Conservation (phyloP, 768 basidiomycete species). For the Tephrocybe rancida region DNA sequence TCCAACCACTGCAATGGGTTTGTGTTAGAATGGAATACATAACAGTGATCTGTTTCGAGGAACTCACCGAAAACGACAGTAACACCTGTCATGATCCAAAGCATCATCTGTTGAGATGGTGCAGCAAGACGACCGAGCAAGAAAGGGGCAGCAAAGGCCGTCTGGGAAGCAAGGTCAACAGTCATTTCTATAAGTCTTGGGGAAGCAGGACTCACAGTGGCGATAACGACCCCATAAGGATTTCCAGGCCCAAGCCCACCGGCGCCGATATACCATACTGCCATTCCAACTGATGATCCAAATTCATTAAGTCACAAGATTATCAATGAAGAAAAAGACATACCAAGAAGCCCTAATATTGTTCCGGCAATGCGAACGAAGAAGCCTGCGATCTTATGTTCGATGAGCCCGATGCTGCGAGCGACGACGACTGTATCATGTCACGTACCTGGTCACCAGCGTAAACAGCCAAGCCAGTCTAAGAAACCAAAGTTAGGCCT, state of each 20-base stretch:
- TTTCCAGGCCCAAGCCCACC: constrained; percentile 36
- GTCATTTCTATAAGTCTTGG: neutral
- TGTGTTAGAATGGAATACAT: neutral
- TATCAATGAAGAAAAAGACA: constrained; percentile 1
- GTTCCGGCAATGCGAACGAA: constrained; percentile 35
- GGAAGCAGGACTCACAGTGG: constrained; percentile 31
- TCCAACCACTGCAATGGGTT: constrained; percentile 31
- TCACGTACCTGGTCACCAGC: constrained; percentile 43
- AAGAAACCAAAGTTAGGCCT: too few relatives aligned
- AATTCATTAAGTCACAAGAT: neutral
- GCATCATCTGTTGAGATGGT: constrained; percentile 32
- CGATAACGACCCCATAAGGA: constrained; percentile 43
- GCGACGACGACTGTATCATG: neutral
- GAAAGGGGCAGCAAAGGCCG: constrained; percentile 35
- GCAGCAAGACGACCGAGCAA: constrained; percentile 34
- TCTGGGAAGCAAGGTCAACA: constrained; percentile 21
- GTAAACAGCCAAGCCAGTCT: constrained; percentile 41
- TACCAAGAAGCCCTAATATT: constrained; percentile 35
- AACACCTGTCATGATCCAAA: constrained; percentile 42
- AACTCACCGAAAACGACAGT: constrained; percentile 39
- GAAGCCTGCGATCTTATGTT: constrained; percentile 33
- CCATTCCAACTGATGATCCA: constrained; percentile 34
- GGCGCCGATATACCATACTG: constrained; percentile 46
- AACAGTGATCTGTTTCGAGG: neutral
- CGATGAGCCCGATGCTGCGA: neutral